Evolutionary conservation across 352 stramenopile genomes (phyloP).

Genomic region (Sclerospora graminicola): DNA sequence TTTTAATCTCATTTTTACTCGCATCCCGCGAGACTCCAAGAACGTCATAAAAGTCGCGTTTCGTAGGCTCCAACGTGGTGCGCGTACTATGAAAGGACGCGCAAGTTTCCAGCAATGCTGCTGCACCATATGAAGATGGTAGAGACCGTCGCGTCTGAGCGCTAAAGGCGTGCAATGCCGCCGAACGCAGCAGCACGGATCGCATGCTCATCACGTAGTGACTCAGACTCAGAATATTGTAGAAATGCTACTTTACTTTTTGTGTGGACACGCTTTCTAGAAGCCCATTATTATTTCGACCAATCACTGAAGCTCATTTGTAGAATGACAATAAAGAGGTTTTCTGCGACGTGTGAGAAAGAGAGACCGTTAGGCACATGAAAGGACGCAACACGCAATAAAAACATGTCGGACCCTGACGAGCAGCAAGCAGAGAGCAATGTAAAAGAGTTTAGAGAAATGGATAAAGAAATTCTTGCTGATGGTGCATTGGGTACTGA

Average conservation of each 20-base stretch:
- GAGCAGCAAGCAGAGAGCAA: no score
- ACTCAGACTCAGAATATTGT: slow-evolving; percentile 3
- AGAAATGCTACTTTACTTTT: slow-evolving; percentile 9
- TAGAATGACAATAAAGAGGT: slow-evolving; percentile 2
- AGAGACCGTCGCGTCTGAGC: slow-evolving; percentile 1
- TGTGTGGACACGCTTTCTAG: slow-evolving; percentile 25
- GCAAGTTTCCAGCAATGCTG: slow-evolving; percentile 8
- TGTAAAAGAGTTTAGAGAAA: no score
- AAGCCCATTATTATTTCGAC: slow-evolving; percentile 6
- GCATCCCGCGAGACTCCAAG: slow-evolving; percentile 85
- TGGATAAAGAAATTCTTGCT: neutral
- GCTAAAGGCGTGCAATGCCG: slow-evolving; percentile 6
- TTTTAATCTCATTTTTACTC: slow-evolving; percentile 95
- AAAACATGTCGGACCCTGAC: no score
- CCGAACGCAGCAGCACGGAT: slow-evolving; percentile 21
- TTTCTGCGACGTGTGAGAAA: slow-evolving; percentile 28
- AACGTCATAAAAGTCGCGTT: slow-evolving; percentile 96
- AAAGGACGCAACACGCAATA: slow-evolving; percentile 14
- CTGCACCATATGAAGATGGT: slow-evolving; percentile 1
- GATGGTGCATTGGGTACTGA: slow-evolving; percentile 1
- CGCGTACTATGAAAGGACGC: slow-evolving; percentile 60
- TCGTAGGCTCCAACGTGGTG: slow-evolving; percentile 32
- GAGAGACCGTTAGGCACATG: no score
- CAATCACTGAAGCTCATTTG: slow-evolving; percentile 1
- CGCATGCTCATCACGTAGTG: slow-evolving; percentile 21